Evolutionary conservation across 768 basidiomycete species (phyloP), one percentile per base, ranked within the genome.

Genomic region (Termitomyces sp.): DNA sequence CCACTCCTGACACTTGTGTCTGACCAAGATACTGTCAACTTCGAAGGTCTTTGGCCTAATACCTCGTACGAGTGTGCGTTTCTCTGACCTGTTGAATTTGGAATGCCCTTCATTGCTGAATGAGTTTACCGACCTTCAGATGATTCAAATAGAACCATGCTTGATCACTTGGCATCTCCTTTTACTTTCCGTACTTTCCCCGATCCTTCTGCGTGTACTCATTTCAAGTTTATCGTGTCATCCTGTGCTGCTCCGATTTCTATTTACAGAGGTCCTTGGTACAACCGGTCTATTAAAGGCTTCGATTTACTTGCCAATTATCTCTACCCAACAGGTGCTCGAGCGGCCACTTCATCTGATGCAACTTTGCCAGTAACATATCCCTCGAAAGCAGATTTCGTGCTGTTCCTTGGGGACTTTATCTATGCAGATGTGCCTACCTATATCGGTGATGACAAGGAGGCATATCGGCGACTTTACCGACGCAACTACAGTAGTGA

Each of bases 381-480:
- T n/a, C 41, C 27, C 42, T 8, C 34, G 22, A 73, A 72, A 4
- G 70, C 78, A 5, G 83, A 84, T 53, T 91, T 90, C 62, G 69
- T 90, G 69, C 65, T 89, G 6, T 83, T 90, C 67, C 70, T 90
- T 49, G 88, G 88, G 5, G 88, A 90, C 65, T 87, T 86, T 59
- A 85, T 92, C 60, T 89, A 90, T 61, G 85, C 85, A 2, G 88
- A 90, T 62, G 82, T 87, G 2, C 88, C 90, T 5, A 50, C 76
- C 12, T 85, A 84, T 64, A 76, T 79, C 43, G 86, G 86, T 3
- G 82, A 85, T 63, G 70, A 77, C 61, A 69, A 70, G 57, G 79
- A 85, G 47, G 77, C 79, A 18, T 92, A 88, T 65, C 70, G 79
- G 56, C 79, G 87, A 29, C 74, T 87, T 16, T 91, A 90, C 64